A percentile compares a stretch with the other conserved stretches of the same genome.
phyloP scores from a whole-genome alignment of 345 rosid species.

The Cardiospermum halicacabum region DNA sequence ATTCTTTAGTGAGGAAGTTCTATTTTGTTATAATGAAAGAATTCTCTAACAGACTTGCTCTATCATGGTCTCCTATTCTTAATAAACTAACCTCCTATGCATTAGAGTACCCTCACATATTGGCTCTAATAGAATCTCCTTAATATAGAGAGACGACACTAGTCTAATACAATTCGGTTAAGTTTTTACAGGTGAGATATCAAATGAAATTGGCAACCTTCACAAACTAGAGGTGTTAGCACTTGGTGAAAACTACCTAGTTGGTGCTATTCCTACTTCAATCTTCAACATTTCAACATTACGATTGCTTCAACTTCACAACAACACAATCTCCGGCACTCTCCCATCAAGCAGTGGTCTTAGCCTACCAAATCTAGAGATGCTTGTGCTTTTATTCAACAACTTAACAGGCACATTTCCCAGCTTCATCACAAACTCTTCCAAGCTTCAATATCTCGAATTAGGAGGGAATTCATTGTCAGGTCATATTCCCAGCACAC shows the following conservation, averaged over 20 bases:
- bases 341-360: neutral
- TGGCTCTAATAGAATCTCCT: too few species aligned
- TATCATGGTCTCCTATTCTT: too few species aligned
- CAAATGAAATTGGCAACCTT: neutral
- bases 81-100: too few species aligned
- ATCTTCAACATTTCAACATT: conserved; percentile 12
- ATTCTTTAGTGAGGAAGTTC: too few species aligned
- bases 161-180: too few species aligned
- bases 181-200: neutral
- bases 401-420: neutral
- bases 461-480: neutral
- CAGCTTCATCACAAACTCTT: neutral
- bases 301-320: accelerated
- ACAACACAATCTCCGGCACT: neutral
- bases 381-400: too few species aligned
- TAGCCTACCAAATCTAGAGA: neutral
- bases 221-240: neutral
- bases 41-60: too few species aligned
- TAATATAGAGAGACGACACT: too few species aligned
- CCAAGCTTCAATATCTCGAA: neutral
- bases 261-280: neutral
- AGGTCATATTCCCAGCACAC: conserved; percentile 5
- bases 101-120: too few species aligned
- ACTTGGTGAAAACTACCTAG: neutral
- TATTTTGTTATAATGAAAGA: too few species aligned